Base-by-base conservation (phyloP, 1,284 basidiomycete species). In the Phylloboletellus chloephorus region DNA sequence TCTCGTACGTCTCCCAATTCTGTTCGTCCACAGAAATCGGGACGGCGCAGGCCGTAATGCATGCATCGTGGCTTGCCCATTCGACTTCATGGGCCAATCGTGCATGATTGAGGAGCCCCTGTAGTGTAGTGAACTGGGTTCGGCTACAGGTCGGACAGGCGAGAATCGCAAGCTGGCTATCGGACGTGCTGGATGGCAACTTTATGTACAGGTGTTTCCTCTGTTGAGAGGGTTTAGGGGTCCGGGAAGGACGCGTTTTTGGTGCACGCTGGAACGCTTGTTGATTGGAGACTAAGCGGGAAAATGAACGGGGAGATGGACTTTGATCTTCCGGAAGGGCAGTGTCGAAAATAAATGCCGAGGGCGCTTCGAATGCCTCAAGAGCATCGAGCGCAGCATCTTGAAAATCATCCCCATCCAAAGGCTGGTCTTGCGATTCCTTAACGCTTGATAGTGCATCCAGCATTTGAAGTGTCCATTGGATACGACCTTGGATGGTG, bases 91-190 rank as follows among this genome's bases (percentile, higher is more conserved):
- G 84, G 2, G 74, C 69, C 21, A 85, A 66, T 9, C 85, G 78
- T 41, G 77, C 81, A 53, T 88, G 84, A 49, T 87, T 88, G 19
- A 86, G 67, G 16, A 88, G 69, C 3, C 84, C 85, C 58, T 88
- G 85, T 2, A 87, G 68, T n/a, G 74, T 79, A 10, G 76, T 78
- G 53, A 88, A 87, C 11, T 80, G 67, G 2, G 72, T 75, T 31
- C 79, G 74, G 13, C 61, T 51, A 50, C 84, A 88, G 44, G 67
- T 69, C 0, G 78, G 74, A 52, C 84, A 88, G 13, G 67, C 69
- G 35, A 88, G 67, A 47, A 68, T 68, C 21, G 61, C 63, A 51
- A 71, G 51, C 49, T 66, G 58, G 37, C 64, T 65, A 16, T 56
- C 53, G 10, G 57, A 59, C 2, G 57, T 44, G 15, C 52, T 47